phyloP scores from a whole-genome alignment of 768 basidiomycete genomes.

The Sporobolomyces pararoseus region DNA sequence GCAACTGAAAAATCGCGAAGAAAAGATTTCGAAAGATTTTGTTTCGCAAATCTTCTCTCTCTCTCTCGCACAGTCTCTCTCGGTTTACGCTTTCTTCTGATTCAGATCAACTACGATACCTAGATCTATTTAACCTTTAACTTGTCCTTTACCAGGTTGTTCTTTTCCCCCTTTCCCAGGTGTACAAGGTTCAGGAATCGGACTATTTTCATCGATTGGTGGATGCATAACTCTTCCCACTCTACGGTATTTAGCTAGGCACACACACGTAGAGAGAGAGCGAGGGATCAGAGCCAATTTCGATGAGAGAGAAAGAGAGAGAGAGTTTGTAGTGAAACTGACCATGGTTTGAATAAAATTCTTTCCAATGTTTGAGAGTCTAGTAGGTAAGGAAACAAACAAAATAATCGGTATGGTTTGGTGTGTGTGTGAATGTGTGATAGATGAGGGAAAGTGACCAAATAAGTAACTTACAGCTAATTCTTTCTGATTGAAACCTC shows the following conservation, averaged over 20 bases:
- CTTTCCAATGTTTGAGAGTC: slow-evolving; percentile 83
- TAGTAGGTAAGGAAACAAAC: slow-evolving; percentile 47
- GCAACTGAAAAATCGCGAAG: no score
- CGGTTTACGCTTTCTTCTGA: no score
- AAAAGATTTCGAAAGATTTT: no score
- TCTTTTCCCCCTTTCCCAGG: not conserved
- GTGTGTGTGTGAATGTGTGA: no score
- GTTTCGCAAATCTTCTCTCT: no score
- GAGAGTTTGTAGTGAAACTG: not conserved
- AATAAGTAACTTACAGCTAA: slow-evolving; percentile 58
- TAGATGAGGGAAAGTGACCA: not conserved
- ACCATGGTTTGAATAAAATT: slow-evolving; percentile 53
- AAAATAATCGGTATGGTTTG: no score
- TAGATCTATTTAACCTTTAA: no score
- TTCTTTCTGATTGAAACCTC: slow-evolving; percentile 71
- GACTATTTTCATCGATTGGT: slow-evolving; percentile 51
- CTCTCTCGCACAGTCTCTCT: no score
- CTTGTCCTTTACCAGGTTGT: not conserved
- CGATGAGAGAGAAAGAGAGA: not conserved
- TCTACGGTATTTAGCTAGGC: slow-evolving; percentile 24
- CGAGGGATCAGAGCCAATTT: not conserved
- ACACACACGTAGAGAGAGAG: no score
- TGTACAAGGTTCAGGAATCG: not conserved
- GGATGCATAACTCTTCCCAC: slow-evolving; percentile 55
- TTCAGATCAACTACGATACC: no score